Percentiles rank a stretch among this genome's conserved stretches.
Evolutionary conservation across 2,329 filamentous ascomycete genomes (phyloP).

Genomic region (Ophiostoma populinum): DNA sequence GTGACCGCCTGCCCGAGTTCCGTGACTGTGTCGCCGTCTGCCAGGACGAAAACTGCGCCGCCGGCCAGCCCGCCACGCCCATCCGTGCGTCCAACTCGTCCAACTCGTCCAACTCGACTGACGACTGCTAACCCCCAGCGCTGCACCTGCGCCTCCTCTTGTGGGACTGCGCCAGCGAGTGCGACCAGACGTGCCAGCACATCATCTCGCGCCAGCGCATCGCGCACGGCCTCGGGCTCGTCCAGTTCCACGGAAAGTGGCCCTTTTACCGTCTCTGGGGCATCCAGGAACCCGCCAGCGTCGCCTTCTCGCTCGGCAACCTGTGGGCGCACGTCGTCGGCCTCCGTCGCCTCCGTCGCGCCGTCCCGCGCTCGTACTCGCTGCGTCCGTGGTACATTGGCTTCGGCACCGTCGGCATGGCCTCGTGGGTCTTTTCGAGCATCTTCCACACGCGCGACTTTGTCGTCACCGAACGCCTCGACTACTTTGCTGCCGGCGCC

Average conservation of each 20-base stretch:
- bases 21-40: constrained; percentile 72
- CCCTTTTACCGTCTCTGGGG: constrained; percentile 81
- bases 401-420: constrained; percentile 67
- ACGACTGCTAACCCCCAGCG: constrained; percentile 32
- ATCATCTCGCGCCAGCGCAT: constrained; percentile 63
- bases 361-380: constrained; percentile 56
- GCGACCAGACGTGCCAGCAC: constrained; percentile 96
- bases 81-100: constrained; percentile 43
- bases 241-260: constrained; percentile 98
- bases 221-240: constrained; percentile 45
- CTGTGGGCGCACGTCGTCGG: constrained; percentile 71
- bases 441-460: constrained; percentile 90
- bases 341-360: constrained; percentile 49
- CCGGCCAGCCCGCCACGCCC: constrained; percentile 36
- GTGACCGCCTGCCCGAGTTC: constrained; percentile 79
- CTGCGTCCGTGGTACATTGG: constrained; percentile 64
- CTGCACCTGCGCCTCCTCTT: constrained; percentile 70
- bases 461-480: constrained; percentile 69
- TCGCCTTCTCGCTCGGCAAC: constrained; percentile 87
- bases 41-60: constrained; percentile 59
- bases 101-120: background rate
- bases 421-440: constrained; percentile 75
- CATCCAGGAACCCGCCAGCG: constrained; percentile 87
- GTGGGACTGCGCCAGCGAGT: constrained; percentile 87
- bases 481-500: constrained; percentile 88